Conservation (phyloP, 192 early-diverging fungal species). For the Coemansia sp. region DNA sequence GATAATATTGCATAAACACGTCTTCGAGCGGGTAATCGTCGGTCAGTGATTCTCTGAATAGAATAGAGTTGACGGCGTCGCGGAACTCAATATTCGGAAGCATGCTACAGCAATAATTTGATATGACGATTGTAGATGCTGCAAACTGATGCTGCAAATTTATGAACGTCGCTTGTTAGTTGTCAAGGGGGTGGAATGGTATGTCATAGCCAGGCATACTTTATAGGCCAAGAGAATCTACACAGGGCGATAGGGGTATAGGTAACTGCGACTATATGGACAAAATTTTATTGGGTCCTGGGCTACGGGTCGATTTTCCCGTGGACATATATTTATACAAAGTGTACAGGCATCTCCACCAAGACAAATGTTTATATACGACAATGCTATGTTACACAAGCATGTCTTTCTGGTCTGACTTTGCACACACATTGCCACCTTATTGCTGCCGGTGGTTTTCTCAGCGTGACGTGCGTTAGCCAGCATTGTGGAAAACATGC, state of each 20-base stretch:
- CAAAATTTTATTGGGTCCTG: neutral
- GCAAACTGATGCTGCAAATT: neutral
- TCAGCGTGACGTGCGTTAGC: neutral
- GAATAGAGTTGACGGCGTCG: conserved; percentile 31
- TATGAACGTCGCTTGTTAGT: neutral
- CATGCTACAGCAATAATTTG: conserved; percentile 15
- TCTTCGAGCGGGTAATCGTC: conserved; percentile 45
- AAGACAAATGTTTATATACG: neutral
- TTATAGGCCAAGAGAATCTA: neutral
- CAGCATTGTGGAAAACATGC: neutral
- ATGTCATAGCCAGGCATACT: neutral
- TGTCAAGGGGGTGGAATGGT: neutral
- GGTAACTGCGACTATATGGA: neutral
- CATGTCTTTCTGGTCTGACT: neutral
- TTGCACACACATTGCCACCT: neutral
- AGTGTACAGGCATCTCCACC: neutral
- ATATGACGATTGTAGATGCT: neutral
- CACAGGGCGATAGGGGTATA: neutral
- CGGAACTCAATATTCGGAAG: conserved; percentile 44
- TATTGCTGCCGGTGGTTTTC: neutral
- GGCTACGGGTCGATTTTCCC: neutral
- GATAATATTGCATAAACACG: conserved; percentile 43
- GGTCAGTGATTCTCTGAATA: conserved; percentile 40
- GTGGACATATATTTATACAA: neutral
- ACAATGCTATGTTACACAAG: neutral